Conservation (phyloP, 129 eudicot genomes). For the sunflower (Helianthus annuus) region HanXRQr2.0-SUNRISE NC_035440.2:87997747-87998246, state of each 20-base stretch:
- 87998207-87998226: slow-evolving; percentile 40
- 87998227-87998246: no score
- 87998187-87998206: slow-evolving; percentile 47
- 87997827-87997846: no score
- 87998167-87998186: slow-evolving; percentile 36
- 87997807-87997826: no score
- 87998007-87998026: background rate
- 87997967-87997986: background rate
- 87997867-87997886: no score
- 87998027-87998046: no score
- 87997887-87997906: no score
- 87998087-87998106: slow-evolving; percentile 64
- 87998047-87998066: slow-evolving; percentile 1
- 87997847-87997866: no score
- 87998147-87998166: slow-evolving; percentile 74
- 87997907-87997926: no score
- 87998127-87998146: slow-evolving; percentile 93
- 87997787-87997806: no score
- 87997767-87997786: no score
- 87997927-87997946: background rate
- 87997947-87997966: background rate
- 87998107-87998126: slow-evolving; percentile 95
- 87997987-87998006: background rate
- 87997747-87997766: no score
- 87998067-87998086: background rate